A percentile compares a stretch with the other conserved stretches of the same genome.
phyloP scores from a whole-genome alignment of 2,329 filamentous ascomycete species.

The Leptographium procerum region DNA sequence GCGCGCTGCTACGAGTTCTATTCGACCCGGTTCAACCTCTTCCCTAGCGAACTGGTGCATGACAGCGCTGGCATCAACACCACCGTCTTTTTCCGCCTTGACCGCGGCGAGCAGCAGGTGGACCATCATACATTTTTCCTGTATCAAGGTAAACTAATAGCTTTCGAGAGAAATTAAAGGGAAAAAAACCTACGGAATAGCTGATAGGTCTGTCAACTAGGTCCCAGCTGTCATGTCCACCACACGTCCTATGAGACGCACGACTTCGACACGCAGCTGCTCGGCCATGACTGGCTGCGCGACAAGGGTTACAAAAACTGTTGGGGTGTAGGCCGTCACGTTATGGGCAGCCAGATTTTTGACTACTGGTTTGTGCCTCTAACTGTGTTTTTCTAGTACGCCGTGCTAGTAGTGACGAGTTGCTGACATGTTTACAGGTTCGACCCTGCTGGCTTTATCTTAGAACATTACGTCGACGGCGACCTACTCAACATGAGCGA shows the following conservation, averaged over 20 bases:
- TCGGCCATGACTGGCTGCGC: constrained; percentile 59
- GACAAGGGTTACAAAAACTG: constrained; percentile 51
- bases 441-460: constrained; percentile 49
- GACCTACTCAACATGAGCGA: constrained; percentile 49
- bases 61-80: constrained; percentile 25
- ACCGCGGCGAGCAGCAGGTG: constrained; percentile 31
- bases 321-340: constrained; percentile 62
- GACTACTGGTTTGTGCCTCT: constrained; percentile 54
- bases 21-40: constrained; percentile 36
- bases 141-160: constrained; percentile 22
- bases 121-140: constrained; percentile 43
- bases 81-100: constrained; percentile 33
- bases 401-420: too few species aligned
- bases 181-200: too few species aligned
- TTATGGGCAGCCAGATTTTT: constrained; percentile 61
- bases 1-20: constrained; percentile 39
- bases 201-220: neutral
- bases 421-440: constrained; percentile 30
- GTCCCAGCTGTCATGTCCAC: constrained; percentile 44
- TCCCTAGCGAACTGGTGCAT: constrained; percentile 34
- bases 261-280: constrained; percentile 58
- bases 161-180: neutral
- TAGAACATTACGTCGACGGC: constrained; percentile 62
- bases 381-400: neutral
- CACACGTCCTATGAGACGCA: constrained; percentile 60